A percentile compares a stretch with the other conserved stretches of the same genome.
These are phyloP conservation scores for Pythium guiyangense DNA, from an alignment of 352 stramenopile species.

Conservation along the genomic window DNA sequence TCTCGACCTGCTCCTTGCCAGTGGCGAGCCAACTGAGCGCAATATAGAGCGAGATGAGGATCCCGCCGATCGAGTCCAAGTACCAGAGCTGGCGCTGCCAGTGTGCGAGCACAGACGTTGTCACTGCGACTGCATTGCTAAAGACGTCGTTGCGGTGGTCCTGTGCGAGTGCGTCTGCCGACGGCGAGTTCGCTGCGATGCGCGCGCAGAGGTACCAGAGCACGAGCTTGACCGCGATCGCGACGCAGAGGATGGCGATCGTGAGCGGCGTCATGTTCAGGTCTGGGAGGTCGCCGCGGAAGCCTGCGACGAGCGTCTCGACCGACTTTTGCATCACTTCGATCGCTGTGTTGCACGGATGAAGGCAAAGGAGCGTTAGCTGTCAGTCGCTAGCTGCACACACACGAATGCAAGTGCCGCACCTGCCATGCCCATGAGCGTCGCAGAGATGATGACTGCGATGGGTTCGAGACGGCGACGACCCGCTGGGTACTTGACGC, in stretches of 20 bases:
- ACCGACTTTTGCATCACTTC: constrained; percentile 93
- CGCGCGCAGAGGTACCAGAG: constrained; percentile 79
- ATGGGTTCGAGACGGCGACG: constrained; percentile 91
- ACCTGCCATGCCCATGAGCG: constrained; percentile 96
- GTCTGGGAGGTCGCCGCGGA: constrained; percentile 50
- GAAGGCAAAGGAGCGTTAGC: not conserved
- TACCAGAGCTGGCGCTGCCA: constrained; percentile 86
- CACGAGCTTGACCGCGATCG: constrained; percentile 78
- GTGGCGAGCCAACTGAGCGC: constrained; percentile 94
- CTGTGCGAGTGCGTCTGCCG: constrained; percentile 72
- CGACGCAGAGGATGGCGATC: constrained; percentile 58
- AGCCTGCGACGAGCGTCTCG: constrained; percentile 72
- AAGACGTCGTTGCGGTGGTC: constrained; percentile 98
- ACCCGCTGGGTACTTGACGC: constrained; percentile 92
- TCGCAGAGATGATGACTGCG: constrained; percentile 94
- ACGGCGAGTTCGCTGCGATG: constrained; percentile 61
- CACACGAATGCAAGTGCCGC: not conserved
- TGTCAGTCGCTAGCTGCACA: not conserved
- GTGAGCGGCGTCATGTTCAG: constrained; percentile 68
- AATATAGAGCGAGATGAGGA: constrained; percentile 96
- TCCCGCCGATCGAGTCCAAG: constrained; percentile 92
- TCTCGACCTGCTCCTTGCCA: constrained; percentile 94
- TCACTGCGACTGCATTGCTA: constrained; percentile 90
- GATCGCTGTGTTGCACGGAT: constrained; percentile 44
- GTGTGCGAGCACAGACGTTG: constrained; percentile 70